These are phyloP conservation scores for Candida pini DNA, from an alignment of 805 yeast species.

Conservation along the genomic window DNA sequence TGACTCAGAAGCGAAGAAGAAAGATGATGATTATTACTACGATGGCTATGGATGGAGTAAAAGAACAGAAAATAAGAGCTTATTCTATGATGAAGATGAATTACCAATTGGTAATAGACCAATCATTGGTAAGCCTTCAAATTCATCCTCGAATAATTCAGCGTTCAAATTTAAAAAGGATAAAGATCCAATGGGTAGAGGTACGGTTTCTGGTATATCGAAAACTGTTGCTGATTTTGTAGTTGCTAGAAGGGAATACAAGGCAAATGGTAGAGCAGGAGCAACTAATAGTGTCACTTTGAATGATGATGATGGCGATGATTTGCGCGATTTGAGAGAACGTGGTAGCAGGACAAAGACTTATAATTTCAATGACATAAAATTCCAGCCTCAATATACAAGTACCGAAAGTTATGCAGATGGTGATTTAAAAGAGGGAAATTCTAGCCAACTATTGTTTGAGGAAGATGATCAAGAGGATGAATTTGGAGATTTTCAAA, in stretches of 20 bases:
- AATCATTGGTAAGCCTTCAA: no score
- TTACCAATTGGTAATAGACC: constrained; percentile 3
- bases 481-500: constrained; percentile 22
- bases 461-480: constrained; percentile 14
- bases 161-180: constrained; percentile 6
- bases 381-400: not conserved
- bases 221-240: constrained; percentile 14
- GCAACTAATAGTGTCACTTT: not conserved
- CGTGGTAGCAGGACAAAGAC: not conserved
- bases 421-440: not conserved
- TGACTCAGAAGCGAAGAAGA: not conserved
- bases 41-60: not conserved
- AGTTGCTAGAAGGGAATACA: no score
- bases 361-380: not conserved
- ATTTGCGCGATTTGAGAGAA: not conserved
- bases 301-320: not conserved
- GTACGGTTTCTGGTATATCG: constrained; percentile 15
- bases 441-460: no score
- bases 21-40: not conserved
- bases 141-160: not conserved
- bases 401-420: not conserved
- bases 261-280: not conserved
- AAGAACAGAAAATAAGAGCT: constrained; percentile 2
- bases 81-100: constrained; percentile 16
- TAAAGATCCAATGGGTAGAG: constrained; percentile 17